Conservation (phyloP, 2,329 filamentous ascomycete species). For the Colletotrichum destructivum region DNA sequence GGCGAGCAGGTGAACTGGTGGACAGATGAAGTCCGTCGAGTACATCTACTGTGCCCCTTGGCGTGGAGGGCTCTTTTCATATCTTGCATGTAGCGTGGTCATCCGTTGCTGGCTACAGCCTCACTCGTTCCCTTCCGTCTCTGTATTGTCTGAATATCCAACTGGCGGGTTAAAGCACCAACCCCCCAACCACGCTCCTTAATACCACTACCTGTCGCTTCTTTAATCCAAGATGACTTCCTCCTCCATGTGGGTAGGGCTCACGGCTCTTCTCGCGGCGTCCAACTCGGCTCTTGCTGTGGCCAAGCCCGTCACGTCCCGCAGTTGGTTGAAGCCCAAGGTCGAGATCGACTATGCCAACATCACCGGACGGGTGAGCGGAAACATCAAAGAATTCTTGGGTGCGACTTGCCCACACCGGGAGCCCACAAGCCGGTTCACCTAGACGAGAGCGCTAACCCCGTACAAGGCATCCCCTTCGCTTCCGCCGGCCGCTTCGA, state of each 20-base stretch:
- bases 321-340: constrained; percentile 16
- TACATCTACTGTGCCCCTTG: constrained; percentile 1
- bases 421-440: fast-evolving
- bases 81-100: neutral
- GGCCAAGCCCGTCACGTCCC: constrained; percentile 10
- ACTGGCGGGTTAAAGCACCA: constrained; percentile 16
- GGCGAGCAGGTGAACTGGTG: neutral
- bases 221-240: neutral
- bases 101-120: neutral
- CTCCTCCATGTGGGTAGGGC: neutral
- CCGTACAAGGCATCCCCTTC: constrained; percentile 24
- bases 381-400: constrained; percentile 24
- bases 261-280: constrained; percentile 10
- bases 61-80: neutral
- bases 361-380: constrained; percentile 13
- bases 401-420: neutral
- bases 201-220: neutral
- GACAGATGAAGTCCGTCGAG: constrained; percentile 9
- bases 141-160: constrained; percentile 1
- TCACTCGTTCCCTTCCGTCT: neutral
- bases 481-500: constrained; percentile 27
- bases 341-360: constrained; percentile 27
- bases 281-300: neutral
- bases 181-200: constrained; percentile 12
- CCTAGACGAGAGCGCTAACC: neutral